These are phyloP conservation scores for Russula sp. DNA, from an alignment of 768 basidiomycete genomes.

Conservation along the genomic window DNA sequence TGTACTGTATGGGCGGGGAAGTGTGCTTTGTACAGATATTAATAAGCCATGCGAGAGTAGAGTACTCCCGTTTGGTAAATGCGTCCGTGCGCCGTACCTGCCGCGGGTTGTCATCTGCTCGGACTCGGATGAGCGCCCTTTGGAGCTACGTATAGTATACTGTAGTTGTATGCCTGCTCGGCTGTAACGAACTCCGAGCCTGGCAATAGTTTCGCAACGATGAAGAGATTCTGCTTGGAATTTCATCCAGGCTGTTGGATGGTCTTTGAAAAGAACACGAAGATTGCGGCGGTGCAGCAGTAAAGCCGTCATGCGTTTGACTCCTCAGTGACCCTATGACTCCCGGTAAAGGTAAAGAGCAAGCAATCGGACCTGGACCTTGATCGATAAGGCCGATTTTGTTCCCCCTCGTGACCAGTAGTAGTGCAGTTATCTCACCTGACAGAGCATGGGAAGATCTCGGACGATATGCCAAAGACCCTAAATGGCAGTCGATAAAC, in stretches of 20 bases:
- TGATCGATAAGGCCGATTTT: no score
- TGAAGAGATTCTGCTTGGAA: constrained; percentile 39
- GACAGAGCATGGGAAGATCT: no score
- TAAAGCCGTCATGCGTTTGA: no score
- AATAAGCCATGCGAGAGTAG: not conserved
- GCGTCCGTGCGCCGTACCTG: constrained; percentile 43
- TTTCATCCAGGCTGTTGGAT: constrained; percentile 31
- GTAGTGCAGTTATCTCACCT: no score
- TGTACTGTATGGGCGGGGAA: not conserved
- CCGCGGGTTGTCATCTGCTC: not conserved
- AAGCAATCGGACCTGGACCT: no score
- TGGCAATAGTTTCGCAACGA: constrained; percentile 38
- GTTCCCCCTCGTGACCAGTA: no score
- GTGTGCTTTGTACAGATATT: not conserved
- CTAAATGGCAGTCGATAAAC: constrained; percentile 1
- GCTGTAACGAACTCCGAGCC: constrained; percentile 39
- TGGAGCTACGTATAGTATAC: constrained; percentile 35
- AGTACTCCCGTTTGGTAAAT: constrained; percentile 41
- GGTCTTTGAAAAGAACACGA: constrained; percentile 27
- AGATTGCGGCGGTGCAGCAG: constrained; percentile 32
- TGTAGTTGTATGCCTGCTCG: constrained; percentile 42
- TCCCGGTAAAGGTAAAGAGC: no score
- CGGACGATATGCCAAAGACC: not conserved
- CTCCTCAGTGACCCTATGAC: no score
- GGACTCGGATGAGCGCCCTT: not conserved